These are phyloP conservation scores for Lepiota subincarnata DNA, from an alignment of 768 basidiomycete species.

Conservation along the genomic window DNA sequence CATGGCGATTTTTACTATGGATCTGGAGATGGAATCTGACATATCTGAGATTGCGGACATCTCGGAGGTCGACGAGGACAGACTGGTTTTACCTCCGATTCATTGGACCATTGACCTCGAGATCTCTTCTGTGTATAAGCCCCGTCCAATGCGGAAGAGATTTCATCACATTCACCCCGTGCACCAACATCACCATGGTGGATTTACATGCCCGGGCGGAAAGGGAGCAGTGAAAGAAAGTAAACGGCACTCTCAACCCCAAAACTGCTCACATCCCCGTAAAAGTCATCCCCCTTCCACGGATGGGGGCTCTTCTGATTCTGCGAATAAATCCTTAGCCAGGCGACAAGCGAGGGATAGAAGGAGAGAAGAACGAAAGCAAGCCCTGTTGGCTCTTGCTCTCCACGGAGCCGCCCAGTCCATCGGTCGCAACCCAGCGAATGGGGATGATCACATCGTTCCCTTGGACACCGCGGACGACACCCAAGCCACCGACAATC, in stretches of 20 bases:
- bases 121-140: slow-evolving; percentile 71
- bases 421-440: neutral
- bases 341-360: slow-evolving; percentile 48
- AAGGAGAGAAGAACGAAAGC: slow-evolving; percentile 44
- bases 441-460: neutral
- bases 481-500: neutral
- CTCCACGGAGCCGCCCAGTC: slow-evolving; percentile 16
- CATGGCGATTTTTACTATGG: slow-evolving; percentile 44
- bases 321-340: slow-evolving; percentile 26
- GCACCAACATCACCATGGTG: slow-evolving; percentile 29
- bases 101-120: slow-evolving; percentile 53
- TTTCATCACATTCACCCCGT: slow-evolving; percentile 16
- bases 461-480: neutral
- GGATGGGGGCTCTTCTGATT: neutral
- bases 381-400: slow-evolving; percentile 29
- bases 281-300: slow-evolving; percentile 16
- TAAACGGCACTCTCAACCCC: slow-evolving; percentile 10
- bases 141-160: slow-evolving; percentile 49
- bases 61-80: slow-evolving; percentile 15
- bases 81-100: slow-evolving; percentile 16
- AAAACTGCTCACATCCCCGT: neutral
- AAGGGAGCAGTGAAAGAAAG: slow-evolving; percentile 35
- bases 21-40: slow-evolving; percentile 33
- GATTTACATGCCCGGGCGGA: slow-evolving; percentile 22
- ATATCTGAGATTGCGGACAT: slow-evolving; percentile 25